phyloP scores from a whole-genome alignment of 208 protist genomes.

The Porcisia hertigi region DNA sequence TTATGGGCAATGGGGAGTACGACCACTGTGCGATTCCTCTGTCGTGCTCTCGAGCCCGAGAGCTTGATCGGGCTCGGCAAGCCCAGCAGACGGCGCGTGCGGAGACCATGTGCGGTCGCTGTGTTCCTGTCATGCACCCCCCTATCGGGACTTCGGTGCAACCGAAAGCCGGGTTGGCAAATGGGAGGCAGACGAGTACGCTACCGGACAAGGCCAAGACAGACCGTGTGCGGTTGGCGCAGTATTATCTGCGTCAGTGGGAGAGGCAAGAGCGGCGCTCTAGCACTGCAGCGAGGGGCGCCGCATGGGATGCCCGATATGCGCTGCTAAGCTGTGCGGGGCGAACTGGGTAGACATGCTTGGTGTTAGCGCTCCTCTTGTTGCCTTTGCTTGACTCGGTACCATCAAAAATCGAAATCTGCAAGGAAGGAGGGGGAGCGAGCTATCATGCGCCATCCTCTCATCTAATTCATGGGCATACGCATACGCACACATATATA shows the following conservation, averaged over 20 bases:
- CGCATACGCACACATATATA: background rate
- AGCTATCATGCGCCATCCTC: background rate
- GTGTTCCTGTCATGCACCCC: conserved; percentile 23
- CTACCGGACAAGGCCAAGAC: conserved; percentile 18
- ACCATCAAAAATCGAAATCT: background rate
- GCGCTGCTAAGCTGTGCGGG: conserved; percentile 24
- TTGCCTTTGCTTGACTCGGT: background rate
- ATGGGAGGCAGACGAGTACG: conserved; percentile 19
- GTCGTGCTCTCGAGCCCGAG: conserved; percentile 18
- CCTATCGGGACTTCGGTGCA: conserved; percentile 19
- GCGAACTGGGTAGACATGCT: background rate
- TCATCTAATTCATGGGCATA: background rate
- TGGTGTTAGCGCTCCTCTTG: background rate
- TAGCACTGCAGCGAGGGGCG: conserved; percentile 12
- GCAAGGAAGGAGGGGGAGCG: background rate
- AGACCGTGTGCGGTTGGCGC: conserved; percentile 29
- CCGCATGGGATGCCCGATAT: conserved; percentile 34
- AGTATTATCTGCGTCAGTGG: conserved; percentile 31
- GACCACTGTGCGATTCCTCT: background rate
- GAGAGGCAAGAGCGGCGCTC: conserved; percentile 25
- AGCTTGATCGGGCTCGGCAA: conserved; percentile 20
- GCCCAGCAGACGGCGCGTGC: conserved; percentile 20
- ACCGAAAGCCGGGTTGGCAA: conserved; percentile 10
- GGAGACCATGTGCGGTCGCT: conserved; percentile 14
- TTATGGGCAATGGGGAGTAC: background rate